Conservation (phyloP, 495 filamentous ascomycete genomes). For the Elaphomyces granulatus region DNA sequence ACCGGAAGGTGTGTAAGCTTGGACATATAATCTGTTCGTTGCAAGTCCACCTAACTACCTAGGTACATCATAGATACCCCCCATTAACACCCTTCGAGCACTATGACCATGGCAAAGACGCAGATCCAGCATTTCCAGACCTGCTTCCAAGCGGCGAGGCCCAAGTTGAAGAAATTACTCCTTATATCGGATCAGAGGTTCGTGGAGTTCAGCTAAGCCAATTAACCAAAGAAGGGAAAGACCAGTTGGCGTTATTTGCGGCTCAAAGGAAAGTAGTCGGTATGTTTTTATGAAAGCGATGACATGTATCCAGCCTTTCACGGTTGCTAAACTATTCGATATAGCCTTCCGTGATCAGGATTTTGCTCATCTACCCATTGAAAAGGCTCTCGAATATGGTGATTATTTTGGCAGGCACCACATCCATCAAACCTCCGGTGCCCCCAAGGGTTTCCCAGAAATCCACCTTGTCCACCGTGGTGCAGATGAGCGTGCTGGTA, state of each 20-base stretch:
- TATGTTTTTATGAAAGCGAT: no score
- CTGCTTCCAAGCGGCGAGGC: conserved; percentile 31
- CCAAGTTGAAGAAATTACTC: conserved; percentile 34
- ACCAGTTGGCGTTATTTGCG: conserved; percentile 43
- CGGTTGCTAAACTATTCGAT: not conserved
- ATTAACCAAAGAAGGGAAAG: conserved; percentile 36
- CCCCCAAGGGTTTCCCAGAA: conserved; percentile 44
- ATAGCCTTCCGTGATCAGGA: conserved; percentile 47
- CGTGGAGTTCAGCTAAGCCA: conserved; percentile 41
- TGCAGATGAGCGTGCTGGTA: conserved; percentile 34
- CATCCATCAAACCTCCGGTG: conserved; percentile 47
- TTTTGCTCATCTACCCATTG: conserved; percentile 42
- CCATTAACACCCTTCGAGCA: conserved; percentile 31
- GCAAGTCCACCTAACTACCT: no score
- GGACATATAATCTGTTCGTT: no score
- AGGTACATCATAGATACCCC: conserved; percentile 21
- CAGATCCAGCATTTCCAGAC: conserved; percentile 38
- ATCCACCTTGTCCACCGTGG: conserved; percentile 48
- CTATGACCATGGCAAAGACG: conserved; percentile 35
- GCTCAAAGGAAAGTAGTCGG: conserved; percentile 44
- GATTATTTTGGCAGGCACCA: conserved; percentile 50
- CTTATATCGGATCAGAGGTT: conserved; percentile 42
- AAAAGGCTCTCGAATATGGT: conserved; percentile 39
- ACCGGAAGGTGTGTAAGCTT: no score
- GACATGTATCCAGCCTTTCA: no score